Conservation (phyloP, 345 rosid species). For the Reutealis trisperma region DNA sequence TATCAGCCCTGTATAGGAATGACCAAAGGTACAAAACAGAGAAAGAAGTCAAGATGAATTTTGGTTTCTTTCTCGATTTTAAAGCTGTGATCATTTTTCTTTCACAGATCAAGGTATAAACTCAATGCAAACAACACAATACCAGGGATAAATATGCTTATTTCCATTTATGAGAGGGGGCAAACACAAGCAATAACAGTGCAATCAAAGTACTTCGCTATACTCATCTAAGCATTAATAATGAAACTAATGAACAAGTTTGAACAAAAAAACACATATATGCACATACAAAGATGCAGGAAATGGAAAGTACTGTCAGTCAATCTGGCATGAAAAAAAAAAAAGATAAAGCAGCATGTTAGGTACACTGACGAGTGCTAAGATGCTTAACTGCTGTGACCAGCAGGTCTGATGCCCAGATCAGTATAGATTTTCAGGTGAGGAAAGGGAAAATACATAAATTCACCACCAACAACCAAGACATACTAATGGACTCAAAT, state of each 20-base stretch:
- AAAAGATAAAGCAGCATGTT: not conserved
- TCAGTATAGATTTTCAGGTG: not conserved
- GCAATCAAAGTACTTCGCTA: not conserved
- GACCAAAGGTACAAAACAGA: slow-evolving; percentile 21
- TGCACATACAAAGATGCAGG: not conserved
- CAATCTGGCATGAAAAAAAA: not conserved
- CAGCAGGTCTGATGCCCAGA: not conserved
- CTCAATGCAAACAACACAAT: not conserved
- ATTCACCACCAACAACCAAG: not conserved
- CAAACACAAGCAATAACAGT: not conserved
- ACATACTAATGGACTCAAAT: not conserved
- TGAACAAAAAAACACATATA: not conserved
- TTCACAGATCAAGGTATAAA: not conserved
- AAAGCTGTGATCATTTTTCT: not conserved
- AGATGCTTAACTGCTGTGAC: not conserved
- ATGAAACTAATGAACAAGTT: not conserved
- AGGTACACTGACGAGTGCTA: not conserved
- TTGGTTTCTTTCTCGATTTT: slow-evolving; percentile 2
- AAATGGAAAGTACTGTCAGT: not conserved
- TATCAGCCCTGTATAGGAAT: slow-evolving; percentile 79
- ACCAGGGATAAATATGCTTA: not conserved
- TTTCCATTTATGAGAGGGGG: not conserved
- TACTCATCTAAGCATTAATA: not conserved
- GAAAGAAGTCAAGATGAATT: slow-evolving; percentile 23
- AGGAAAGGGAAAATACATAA: not conserved